Percentiles rank a stretch among this genome's conserved stretches.
Conservation (phyloP, 2,329 filamentous ascomycete species). For the Diaporthe helianthi region DNA sequence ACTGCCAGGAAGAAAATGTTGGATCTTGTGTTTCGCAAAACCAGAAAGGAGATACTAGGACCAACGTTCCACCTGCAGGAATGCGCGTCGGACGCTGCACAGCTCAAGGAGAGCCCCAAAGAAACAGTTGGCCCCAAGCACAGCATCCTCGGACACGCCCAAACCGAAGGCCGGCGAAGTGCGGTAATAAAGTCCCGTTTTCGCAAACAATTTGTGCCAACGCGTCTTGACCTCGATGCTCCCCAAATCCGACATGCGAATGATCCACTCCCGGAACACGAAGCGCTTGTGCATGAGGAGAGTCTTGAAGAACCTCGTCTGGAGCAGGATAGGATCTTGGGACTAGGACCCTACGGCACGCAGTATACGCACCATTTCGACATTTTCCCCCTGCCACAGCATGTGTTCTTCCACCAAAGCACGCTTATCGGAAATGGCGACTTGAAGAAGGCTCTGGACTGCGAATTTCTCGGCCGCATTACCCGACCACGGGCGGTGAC, state of each 20-base stretch:
- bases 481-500: slow-evolving; percentile 43
- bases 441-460: slow-evolving; percentile 49
- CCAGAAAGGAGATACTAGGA: slow-evolving; percentile 40
- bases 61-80: slow-evolving; percentile 28
- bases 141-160: background rate
- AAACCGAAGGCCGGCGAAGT: slow-evolving; percentile 25
- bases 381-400: slow-evolving; percentile 62
- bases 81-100: background rate
- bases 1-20: slow-evolving; percentile 59
- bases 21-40: slow-evolving; percentile 60
- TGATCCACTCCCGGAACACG: slow-evolving; percentile 54
- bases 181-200: slow-evolving; percentile 43
- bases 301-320: slow-evolving; percentile 36
- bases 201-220: slow-evolving; percentile 54
- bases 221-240: slow-evolving; percentile 55
- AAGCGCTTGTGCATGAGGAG: slow-evolving; percentile 37
- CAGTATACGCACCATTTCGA: slow-evolving; percentile 70
- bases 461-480: background rate
- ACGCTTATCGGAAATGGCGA: slow-evolving; percentile 65
- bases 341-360: slow-evolving; percentile 66
- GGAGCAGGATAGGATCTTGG: slow-evolving; percentile 52
- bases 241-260: slow-evolving; percentile 61
- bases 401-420: slow-evolving; percentile 65
- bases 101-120: background rate
- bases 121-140: background rate